Conservation (phyloP, 768 basidiomycete species). For the Mycena crocata region DNA sequence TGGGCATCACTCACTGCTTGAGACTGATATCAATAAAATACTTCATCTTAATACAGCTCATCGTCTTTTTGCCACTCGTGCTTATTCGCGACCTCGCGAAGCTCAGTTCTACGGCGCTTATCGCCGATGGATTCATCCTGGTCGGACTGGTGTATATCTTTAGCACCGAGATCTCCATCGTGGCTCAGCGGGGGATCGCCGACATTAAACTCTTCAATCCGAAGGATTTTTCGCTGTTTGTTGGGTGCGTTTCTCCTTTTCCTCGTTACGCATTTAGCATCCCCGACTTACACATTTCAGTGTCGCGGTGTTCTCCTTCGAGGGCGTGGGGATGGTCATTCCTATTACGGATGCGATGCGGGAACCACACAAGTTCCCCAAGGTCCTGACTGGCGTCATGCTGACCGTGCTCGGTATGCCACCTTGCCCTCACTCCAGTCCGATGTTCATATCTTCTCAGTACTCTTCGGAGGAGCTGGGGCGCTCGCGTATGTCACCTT, state of each 20-base stretch:
- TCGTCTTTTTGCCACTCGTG: conserved; percentile 90
- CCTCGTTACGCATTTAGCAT: conserved; percentile 9
- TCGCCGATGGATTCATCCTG: conserved; percentile 96
- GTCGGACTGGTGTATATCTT: conserved; percentile 90
- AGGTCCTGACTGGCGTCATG: conserved; percentile 92
- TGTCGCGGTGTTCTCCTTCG: conserved; percentile 98
- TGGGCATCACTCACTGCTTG: conserved; percentile 82
- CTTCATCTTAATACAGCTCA: conserved; percentile 85
- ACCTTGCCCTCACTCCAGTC: conserved; percentile 1
- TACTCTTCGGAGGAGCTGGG: conserved; percentile 91
- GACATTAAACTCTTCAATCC: conserved; percentile 89
- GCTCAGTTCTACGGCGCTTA: conserved; percentile 88
- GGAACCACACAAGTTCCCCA: conserved; percentile 94
- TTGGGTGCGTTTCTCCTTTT: conserved; percentile 73
- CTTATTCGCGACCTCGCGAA: conserved; percentile 96
- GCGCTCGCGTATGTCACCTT: conserved; percentile 90
- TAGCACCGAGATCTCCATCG: conserved; percentile 80
- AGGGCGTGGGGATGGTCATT: conserved; percentile 96
- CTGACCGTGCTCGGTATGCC: conserved; percentile 75
- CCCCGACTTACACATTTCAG: conserved; percentile 49
- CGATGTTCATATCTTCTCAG: conserved; percentile 44
- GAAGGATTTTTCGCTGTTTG: conserved; percentile 89
- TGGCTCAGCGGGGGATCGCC: conserved; percentile 77
- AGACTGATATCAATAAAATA: conserved; percentile 75
- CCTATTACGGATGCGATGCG: conserved; percentile 98